Evolutionary conservation across 2,329 filamentous ascomycete genomes (phyloP), one percentile per base, ranked within the genome.

Genomic region (Hypoxylon sp.): DNA sequence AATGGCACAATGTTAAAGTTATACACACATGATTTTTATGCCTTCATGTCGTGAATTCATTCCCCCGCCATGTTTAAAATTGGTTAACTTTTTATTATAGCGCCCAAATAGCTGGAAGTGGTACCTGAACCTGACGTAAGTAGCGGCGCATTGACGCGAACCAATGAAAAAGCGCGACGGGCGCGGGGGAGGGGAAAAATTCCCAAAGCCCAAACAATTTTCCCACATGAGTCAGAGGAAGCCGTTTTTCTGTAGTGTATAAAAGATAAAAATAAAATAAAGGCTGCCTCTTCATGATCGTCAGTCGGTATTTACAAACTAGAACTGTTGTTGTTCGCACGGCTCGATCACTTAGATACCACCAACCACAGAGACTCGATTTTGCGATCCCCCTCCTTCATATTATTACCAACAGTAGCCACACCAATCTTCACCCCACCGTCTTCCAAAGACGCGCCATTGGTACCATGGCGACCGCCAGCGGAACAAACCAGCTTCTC

Each of bases 101-200:
- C 26, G 37, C 35, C 48, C 48, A 53, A 26, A 24, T 22, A 62
- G 24, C 17, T 50, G 44, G 59, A 39, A 63, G 3, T 33, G 29
- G 42, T 46, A 55, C 29, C 42, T 47, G 52, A 35, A 55, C 29
- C 42, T 47, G 52, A 35, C 39, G 31, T 31, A 50, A 48, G 42
- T 48, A 64, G 10, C 48, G 35, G 11, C 44, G 26, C 37, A 46
- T 37, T 11, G 39, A n/a, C n/a, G 48, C 58, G n/a, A 55, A 59
- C 67, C 67, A 69, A 69, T 66, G 5, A 66, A 53, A 64, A 57
- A 39, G 29, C 24, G 47, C 42, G 46, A 55, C 44, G 39, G 24
- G 19, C 37, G 62, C 48, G 67, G 67, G 66, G 62, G 50, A 59
- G 62, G 62, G 58, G 51, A 48, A 70, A 67, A 70, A 63, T 67